Conservation (phyloP, 2,329 filamentous ascomycete genomes). For the Cladosporium sp. region DNA sequence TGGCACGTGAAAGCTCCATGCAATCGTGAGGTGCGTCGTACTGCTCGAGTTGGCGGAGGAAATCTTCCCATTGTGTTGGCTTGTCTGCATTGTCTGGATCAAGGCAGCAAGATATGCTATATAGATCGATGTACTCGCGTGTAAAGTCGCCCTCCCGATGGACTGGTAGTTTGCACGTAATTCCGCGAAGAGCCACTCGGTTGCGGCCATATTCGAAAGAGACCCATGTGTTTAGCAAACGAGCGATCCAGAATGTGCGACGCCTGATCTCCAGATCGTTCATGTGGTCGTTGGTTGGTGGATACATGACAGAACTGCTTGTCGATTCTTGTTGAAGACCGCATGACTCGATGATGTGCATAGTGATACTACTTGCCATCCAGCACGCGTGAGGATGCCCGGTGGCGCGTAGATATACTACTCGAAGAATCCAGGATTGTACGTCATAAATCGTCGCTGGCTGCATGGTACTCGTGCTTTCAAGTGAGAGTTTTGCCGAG, state of each 20-base stretch:
- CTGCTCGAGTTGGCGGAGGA: conserved; percentile 33
- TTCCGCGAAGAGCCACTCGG: conserved; percentile 51
- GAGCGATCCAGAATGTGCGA: conserved; percentile 50
- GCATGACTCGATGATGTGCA: conserved; percentile 60
- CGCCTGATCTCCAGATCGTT: conserved; percentile 32
- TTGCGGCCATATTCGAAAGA: conserved; percentile 60
- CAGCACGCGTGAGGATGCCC: conserved; percentile 56
- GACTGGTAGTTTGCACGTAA: conserved; percentile 45
- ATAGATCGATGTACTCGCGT: conserved; percentile 52
- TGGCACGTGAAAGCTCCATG: conserved; percentile 49
- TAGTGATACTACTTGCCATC: conserved; percentile 59
- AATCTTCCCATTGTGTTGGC: conserved; percentile 36
- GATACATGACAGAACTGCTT: conserved; percentile 31
- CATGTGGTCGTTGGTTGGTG: conserved; percentile 25
- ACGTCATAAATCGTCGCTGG: conserved; percentile 45
- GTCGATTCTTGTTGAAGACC: conserved; percentile 46
- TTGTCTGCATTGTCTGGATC: conserved; percentile 48
- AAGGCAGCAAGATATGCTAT: conserved; percentile 55
- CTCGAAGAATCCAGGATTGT: conserved; percentile 55
- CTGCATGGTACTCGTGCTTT: conserved; percentile 38
- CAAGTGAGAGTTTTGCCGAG: conserved; percentile 48
- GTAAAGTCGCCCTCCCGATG: conserved; percentile 45
- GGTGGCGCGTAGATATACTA: conserved; percentile 55
- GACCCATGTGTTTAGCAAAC: conserved; percentile 60
- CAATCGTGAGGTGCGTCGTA: conserved; percentile 35